phyloP scores from a whole-genome alignment of 2,329 filamentous ascomycete species.

The Ascochyta koolunga region DNA sequence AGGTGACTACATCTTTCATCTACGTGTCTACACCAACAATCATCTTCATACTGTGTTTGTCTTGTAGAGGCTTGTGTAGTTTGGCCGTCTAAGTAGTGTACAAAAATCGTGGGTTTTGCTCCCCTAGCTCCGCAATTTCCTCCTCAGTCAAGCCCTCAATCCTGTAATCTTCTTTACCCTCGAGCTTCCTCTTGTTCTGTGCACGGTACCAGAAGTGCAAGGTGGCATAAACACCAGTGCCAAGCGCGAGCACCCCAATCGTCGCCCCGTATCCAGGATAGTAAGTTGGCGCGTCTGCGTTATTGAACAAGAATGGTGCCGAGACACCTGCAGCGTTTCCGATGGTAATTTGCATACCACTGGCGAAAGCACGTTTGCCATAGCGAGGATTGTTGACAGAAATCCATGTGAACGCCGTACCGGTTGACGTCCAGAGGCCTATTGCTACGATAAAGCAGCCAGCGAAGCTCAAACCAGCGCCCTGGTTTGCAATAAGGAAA shows the following conservation, averaged over 20 bases:
- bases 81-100: slow-evolving; percentile 25
- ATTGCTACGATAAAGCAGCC: slow-evolving; percentile 39
- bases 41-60: not conserved
- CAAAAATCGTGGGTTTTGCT: slow-evolving; percentile 33
- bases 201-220: slow-evolving; percentile 30
- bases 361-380: slow-evolving; percentile 39
- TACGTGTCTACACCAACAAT: not conserved
- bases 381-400: slow-evolving; percentile 39
- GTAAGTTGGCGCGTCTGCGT: slow-evolving; percentile 20
- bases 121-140: slow-evolving; percentile 32
- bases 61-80: too few species aligned
- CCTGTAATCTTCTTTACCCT: slow-evolving; percentile 31
- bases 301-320: slow-evolving; percentile 33
- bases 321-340: slow-evolving; percentile 44
- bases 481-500: slow-evolving; percentile 40
- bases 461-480: slow-evolving; percentile 27
- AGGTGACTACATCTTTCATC: not conserved
- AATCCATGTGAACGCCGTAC: slow-evolving; percentile 36
- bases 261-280: slow-evolving; percentile 32
- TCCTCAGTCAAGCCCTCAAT: slow-evolving; percentile 33
- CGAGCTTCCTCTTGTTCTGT: slow-evolving; percentile 30
- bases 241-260: slow-evolving; percentile 26
- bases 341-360: slow-evolving; percentile 45
- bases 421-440: slow-evolving; percentile 35
- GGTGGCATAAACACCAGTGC: slow-evolving; percentile 23